These are phyloP conservation scores for Hydrangea macrophylla DNA, from an alignment of 148 eudicot genomes.

Conservation along the genomic window DNA sequence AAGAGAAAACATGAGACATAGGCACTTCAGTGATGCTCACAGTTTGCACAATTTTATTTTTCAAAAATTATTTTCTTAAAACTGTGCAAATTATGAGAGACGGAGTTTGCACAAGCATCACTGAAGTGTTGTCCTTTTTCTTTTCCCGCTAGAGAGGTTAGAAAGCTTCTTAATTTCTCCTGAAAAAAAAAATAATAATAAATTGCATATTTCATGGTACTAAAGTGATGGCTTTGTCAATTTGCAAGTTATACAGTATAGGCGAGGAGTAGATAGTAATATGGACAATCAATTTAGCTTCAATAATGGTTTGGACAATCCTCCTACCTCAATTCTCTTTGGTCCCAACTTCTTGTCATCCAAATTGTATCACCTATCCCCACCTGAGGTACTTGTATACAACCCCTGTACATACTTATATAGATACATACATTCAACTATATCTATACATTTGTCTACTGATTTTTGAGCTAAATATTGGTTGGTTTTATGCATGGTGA, in stretches of 20 bases:
- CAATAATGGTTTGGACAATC: conserved; percentile 18
- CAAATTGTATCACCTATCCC: conserved; percentile 24
- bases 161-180: no score
- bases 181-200: no score
- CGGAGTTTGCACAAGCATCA: no score
- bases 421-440: not conserved
- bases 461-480: not conserved
- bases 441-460: not conserved
- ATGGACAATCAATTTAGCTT: conserved; percentile 21
- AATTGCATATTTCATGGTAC: no score
- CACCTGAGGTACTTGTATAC: conserved; percentile 24
- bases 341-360: conserved; percentile 27
- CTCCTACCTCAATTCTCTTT: conserved; percentile 24
- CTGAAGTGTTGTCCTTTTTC: no score
- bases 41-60: no score
- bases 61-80: no score
- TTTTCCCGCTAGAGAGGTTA: no score
- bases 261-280: not conserved
- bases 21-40: no score
- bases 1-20: no score
- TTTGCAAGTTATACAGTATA: conserved; percentile 1
- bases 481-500: not conserved
- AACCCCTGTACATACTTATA: not conserved
- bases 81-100: no score
- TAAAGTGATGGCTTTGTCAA: no score